Conservation (phyloP, 345 rosid genomes). For the Rhodomyrtus tomentosa region DNA sequence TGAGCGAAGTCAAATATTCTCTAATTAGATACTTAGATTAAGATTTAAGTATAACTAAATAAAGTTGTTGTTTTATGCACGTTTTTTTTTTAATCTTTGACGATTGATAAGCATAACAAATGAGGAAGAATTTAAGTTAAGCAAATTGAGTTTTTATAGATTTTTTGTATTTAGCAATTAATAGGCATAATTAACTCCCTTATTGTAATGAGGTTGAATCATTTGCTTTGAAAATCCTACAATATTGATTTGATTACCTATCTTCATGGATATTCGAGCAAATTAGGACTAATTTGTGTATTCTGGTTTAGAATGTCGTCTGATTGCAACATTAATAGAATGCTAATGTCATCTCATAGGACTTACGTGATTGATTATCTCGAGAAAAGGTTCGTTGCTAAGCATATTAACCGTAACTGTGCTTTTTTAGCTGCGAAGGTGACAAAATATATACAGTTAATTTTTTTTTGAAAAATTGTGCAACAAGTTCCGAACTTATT, state of each 20-base stretch:
- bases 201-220: background rate
- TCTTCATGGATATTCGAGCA: background rate
- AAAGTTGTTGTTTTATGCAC: background rate
- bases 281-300: background rate
- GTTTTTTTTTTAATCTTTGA: background rate
- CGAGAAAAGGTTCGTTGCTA: background rate
- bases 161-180: background rate
- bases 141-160: background rate
- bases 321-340: background rate
- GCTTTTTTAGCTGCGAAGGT: background rate
- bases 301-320: background rate
- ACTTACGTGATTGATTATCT: background rate
- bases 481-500: background rate
- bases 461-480: background rate
- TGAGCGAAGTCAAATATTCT: fast-evolving
- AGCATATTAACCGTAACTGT: background rate
- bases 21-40: background rate
- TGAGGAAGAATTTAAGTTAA: background rate
- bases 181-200: background rate
- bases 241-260: background rate
- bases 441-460: background rate
- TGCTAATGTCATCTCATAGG: background rate
- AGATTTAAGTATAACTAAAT: background rate
- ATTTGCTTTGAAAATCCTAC: background rate
- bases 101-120: background rate